These are phyloP conservation scores for Penicillium sp. DNA, from an alignment of 2,329 filamentous ascomycete species.

Conservation along the genomic window DNA sequence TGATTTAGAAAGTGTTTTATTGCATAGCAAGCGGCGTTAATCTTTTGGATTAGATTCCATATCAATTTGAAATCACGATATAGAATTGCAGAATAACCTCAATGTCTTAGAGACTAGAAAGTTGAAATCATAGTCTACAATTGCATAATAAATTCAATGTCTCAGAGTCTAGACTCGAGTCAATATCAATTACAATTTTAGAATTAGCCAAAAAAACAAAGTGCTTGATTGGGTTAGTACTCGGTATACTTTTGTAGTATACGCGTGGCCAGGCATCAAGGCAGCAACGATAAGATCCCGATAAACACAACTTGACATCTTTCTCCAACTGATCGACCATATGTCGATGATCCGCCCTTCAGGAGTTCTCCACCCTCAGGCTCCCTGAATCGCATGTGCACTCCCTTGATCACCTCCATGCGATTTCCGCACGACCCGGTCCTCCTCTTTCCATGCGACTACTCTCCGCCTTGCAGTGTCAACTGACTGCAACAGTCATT, in stretches of 20 bases:
- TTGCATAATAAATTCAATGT: too few species aligned
- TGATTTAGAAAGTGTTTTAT: too few species aligned
- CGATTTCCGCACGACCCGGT: slow-evolving; percentile 5
- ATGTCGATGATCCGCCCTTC: not conserved
- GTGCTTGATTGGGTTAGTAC: not conserved
- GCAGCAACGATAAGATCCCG: not conserved
- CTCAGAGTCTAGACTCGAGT: too few species aligned
- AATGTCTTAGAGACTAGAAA: too few species aligned
- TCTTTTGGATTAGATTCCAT: too few species aligned
- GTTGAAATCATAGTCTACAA: too few species aligned
- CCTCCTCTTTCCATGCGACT: slow-evolving; percentile 37
- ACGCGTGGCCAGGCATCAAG: slow-evolving; percentile 2
- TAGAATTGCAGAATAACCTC: too few species aligned
- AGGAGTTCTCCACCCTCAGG: not conserved
- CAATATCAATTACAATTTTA: too few species aligned
- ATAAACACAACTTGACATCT: not conserved
- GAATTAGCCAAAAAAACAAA: too few species aligned
- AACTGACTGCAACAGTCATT: slow-evolving; percentile 66
- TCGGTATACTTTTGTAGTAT: not conserved
- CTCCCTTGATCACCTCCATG: slow-evolving; percentile 2
- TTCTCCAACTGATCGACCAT: not conserved
- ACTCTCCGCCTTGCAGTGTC: slow-evolving; percentile 68
- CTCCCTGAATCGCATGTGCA: not conserved
- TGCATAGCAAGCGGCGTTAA: too few species aligned
- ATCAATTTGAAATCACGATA: too few species aligned